A percentile compares a stretch with the other conserved stretches of the same genome.
Conservation (phyloP, 495 filamentous ascomycete genomes). For the Lepraria neglecta region DNA sequence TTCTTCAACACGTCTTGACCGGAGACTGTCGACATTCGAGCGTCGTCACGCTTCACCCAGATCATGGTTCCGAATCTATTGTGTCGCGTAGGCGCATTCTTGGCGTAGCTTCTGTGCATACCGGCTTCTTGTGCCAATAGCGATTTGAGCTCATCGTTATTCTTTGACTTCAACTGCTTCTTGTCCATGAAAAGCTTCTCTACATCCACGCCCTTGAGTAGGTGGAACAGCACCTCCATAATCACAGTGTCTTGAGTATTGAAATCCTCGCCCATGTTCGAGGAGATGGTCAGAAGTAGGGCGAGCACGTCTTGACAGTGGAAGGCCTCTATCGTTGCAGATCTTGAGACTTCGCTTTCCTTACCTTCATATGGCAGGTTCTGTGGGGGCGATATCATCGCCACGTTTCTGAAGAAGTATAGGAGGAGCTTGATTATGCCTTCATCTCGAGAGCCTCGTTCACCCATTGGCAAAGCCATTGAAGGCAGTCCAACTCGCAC, state of each 20-base stretch:
- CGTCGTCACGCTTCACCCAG: conserved; percentile 85
- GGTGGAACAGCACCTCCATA: conserved; percentile 83
- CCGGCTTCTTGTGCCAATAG: conserved; percentile 74
- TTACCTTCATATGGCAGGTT: conserved; percentile 58
- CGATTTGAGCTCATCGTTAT: conserved; percentile 64
- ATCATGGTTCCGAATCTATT: conserved; percentile 96
- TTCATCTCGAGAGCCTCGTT: conserved; percentile 74
- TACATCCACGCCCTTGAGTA: conserved; percentile 84
- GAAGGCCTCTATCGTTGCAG: conserved; percentile 80
- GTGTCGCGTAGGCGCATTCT: conserved; percentile 78
- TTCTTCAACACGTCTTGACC: conserved; percentile 79
- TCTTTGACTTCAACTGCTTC: conserved; percentile 54
- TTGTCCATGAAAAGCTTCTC: conserved; percentile 82
- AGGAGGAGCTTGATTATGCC: conserved; percentile 89
- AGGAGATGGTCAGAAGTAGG: conserved; percentile 75
- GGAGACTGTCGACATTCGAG: conserved; percentile 70
- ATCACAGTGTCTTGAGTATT: conserved; percentile 76
- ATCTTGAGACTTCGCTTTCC: conserved; percentile 83
- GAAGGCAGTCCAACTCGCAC: conserved; percentile 80
- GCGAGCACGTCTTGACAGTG: conserved; percentile 84
- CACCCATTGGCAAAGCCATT: conserved; percentile 70
- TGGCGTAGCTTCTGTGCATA: conserved; percentile 69
- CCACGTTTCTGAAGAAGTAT: conserved; percentile 81
- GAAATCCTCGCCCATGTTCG: conserved; percentile 89
- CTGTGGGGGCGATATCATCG: conserved; percentile 67